Evolutionary conservation across 257 asterid genomes (phyloP), one percentile per base, ranked within the genome.

Genomic region (Lycium ferocissimum): DNA sequence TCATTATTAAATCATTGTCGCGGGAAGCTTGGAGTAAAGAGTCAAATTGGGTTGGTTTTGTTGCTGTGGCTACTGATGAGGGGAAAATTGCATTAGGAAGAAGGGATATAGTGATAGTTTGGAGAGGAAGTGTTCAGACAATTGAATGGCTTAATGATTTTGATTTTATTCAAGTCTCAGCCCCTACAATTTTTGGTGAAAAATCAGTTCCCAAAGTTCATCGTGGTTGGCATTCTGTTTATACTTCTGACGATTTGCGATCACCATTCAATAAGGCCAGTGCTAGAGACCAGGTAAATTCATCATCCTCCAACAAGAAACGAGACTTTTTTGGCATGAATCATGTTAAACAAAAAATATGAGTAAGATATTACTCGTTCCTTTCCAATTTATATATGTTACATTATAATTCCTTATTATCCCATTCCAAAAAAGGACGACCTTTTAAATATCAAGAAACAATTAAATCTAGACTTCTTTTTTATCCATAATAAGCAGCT

Each of bases 11-110:
- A 72, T 81, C 93, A 8, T 9, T 85, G 85, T 83, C 89, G 0
- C 13, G 86, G 5, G 86, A 88, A 4, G 58, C 91, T 6, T 78
- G 80, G 84, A 81, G 66, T 83, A 72, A 71, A 79, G 91, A 91
- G 26, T 88, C 92, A 0, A 92, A 93, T 35, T 93, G 93, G 93
- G 88, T 86, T 17, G 95, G 93, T n/a, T 92, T 82, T 67, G 91
- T 93, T 1, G 94, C 93, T 15, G 95, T 91, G 37, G 92, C 95
- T 17, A 92, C 93, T 4, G 91, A 93, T 53, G 92, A 93, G 83
- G 95, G 95, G 79, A 88, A 86, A 85, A 6, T 8, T 2, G 92
- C 92, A 9, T 81, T 92, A 26, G 97, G 97, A 63, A 87, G 95
- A 80, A 86, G 97, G 81, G 95, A 92, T 63, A 92, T 93, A 26